Base-by-base conservation (phyloP, 2,329 filamentous ascomycete genomes). In the Macrophomina tecta region DNA sequence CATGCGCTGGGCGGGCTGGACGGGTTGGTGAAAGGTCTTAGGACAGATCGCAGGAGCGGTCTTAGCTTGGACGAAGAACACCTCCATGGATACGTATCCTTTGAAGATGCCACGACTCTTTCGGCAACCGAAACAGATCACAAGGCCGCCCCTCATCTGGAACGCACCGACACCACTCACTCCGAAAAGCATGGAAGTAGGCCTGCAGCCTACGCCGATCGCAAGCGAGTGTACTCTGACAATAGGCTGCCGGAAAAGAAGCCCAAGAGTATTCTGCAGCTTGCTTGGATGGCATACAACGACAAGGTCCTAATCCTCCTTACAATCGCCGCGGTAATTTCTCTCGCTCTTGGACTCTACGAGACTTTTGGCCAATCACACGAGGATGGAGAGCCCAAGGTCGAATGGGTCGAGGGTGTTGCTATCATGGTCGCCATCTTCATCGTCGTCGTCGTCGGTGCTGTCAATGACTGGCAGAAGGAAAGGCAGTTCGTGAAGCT, bases 321-420 rank as follows among this genome's bases (percentile, higher is more conserved):
- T 68, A 90, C 89, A 0, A 83, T 87, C 42, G 90, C 90, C 9
- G 90, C 90, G 1, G 80, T 89, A 11, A 83, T 92, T 11, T 92
- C 90, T 0, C 78, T 92, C 7, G 88, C 87, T 8, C 81, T 93
- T 11, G 90, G 90, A 9, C 80, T 93, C 1, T 93, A 92, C 72
- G 85, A 91, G 74, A 87, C 87, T 0, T 82, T 89, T 14, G 84
- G 84, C 23, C 71, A 81, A 68, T 65, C 81, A 56, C 80, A 81
- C 55, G 71, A 72, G 1, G 78, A 80, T 4, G 81, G 78, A 3
- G 74, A 78, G 0, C 80, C 83, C 1, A 81, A 85, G 42, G 88
- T 92, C 12, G 89, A 93, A 76, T 94, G 91, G 91, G 89, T 93
- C 5, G 91, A 94, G 77, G 91, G 91, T 69, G 88, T 93, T 11